Percentiles rank a stretch among this genome's conserved stretches.
Evolutionary conservation across 2,329 filamentous ascomycete genomes (phyloP).

Genomic region (Beauveria pseudobassiana): DNA sequence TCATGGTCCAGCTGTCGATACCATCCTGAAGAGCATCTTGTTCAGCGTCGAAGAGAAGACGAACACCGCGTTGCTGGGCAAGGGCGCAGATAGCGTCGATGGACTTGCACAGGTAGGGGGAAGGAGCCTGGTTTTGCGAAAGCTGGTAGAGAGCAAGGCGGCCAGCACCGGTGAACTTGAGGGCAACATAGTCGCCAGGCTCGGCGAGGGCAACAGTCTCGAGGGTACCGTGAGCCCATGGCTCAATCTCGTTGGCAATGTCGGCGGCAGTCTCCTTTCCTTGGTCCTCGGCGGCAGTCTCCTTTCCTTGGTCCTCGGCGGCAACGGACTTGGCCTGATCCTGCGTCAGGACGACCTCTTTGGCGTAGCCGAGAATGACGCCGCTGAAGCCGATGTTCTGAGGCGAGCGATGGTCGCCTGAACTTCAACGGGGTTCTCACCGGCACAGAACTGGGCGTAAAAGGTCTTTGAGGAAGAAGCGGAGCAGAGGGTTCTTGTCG

Average conservation of each 20-base stretch:
- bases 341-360: slow-evolving; percentile 66
- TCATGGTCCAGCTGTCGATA: slow-evolving; percentile 72
- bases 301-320: slow-evolving; percentile 36
- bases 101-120: slow-evolving; percentile 55
- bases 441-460: slow-evolving; percentile 87
- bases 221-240: slow-evolving; percentile 68
- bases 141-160: slow-evolving; percentile 62
- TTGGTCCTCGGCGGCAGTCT: slow-evolving; percentile 36
- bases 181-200: slow-evolving; percentile 54
- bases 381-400: slow-evolving; percentile 69
- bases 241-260: slow-evolving; percentile 52
- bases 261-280: slow-evolving; percentile 40
- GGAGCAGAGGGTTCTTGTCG: slow-evolving; percentile 66
- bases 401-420: slow-evolving; percentile 55
- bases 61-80: slow-evolving; percentile 60
- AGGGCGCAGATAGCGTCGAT: slow-evolving; percentile 70
- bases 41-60: slow-evolving; percentile 79
- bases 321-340: slow-evolving; percentile 39
- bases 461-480: slow-evolving; percentile 72
- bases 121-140: slow-evolving; percentile 54
- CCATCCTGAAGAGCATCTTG: slow-evolving; percentile 71
- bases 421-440: slow-evolving; percentile 65
- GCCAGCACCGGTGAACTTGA: slow-evolving; percentile 80
- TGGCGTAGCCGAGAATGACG: slow-evolving; percentile 77
- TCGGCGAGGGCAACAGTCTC: slow-evolving; percentile 64